Conservation (phyloP, 1,139 yeast species). For the Geotrichum restrictum region DNA sequence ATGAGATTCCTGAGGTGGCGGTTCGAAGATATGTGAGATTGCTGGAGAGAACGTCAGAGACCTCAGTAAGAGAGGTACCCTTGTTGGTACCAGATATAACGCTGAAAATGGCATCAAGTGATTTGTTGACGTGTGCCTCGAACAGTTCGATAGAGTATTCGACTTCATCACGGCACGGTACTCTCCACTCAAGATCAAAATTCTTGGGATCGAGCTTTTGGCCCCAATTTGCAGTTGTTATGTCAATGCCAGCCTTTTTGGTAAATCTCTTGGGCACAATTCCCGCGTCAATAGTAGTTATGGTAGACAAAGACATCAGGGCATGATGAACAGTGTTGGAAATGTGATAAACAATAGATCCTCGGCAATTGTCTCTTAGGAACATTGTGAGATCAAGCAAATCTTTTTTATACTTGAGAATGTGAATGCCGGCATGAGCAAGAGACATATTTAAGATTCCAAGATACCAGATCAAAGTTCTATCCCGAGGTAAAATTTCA, state of each 20-base stretch:
- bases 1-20: conserved; percentile 68
- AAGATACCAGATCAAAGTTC: conserved; percentile 68
- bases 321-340: conserved; percentile 62
- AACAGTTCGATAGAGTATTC: conserved; percentile 60
- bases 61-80: conserved; percentile 28
- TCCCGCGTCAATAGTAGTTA: conserved; percentile 30
- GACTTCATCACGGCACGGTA: conserved; percentile 58
- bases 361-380: conserved; percentile 58
- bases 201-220: conserved; percentile 36
- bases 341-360: conserved; percentile 49
- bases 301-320: conserved; percentile 58
- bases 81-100: conserved; percentile 26
- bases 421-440: conserved; percentile 58
- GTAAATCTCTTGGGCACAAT: conserved; percentile 39
- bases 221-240: conserved; percentile 35
- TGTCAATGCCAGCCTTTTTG: conserved; percentile 20
- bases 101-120: conserved; percentile 29
- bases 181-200: conserved; percentile 67
- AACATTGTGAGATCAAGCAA: conserved; percentile 50
- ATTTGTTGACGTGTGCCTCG: conserved; percentile 44
- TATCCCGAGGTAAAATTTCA: conserved; percentile 72
- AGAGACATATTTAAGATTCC: conserved; percentile 67
- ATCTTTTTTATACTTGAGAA: conserved; percentile 47
- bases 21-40: conserved; percentile 57
- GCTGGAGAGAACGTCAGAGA: conserved; percentile 44